Evolutionary conservation across 1,284 basidiomycete species (phyloP).

Genomic region (Tylopilus sp.): DNA sequence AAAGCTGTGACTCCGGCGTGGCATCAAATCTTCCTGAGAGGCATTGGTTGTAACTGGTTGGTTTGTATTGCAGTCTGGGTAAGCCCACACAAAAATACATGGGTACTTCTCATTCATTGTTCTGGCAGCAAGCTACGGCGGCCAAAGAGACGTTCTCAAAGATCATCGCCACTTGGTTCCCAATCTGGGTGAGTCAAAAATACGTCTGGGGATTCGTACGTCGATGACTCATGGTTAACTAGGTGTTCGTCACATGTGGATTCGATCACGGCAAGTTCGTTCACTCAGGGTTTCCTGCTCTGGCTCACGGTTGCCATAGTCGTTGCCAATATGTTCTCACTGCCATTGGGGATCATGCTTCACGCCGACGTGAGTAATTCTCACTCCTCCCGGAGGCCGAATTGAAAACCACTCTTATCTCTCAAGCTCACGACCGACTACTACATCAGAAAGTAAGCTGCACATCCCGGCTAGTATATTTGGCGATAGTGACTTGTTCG

Average conservation of each 20-base stretch:
- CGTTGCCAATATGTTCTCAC: constrained; percentile 72
- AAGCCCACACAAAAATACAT: constrained; percentile 20
- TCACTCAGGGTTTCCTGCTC: neutral
- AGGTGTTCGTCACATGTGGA: constrained; percentile 69
- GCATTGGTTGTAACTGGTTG: constrained; percentile 77
- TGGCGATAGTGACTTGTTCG: neutral
- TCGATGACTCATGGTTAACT: constrained; percentile 3
- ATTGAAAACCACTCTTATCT: constrained; percentile 8
- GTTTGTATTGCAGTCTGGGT: constrained; percentile 80
- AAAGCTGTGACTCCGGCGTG: constrained; percentile 64
- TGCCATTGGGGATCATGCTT: constrained; percentile 71
- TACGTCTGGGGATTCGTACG: neutral
- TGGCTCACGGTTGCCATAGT: constrained; percentile 35
- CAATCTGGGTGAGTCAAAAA: constrained; percentile 57
- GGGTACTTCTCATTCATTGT: constrained; percentile 3
- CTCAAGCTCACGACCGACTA: constrained; percentile 48
- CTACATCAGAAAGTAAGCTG: constrained; percentile 64
- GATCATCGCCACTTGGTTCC: constrained; percentile 70
- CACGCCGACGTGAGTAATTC: constrained; percentile 51
- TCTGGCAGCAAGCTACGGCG: constrained; percentile 62
- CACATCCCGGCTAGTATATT: neutral
- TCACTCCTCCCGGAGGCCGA: neutral
- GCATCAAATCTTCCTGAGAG: constrained; percentile 73
- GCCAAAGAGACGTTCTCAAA: constrained; percentile 72
- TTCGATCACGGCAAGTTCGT: constrained; percentile 62